Percentiles rank a stretch among this genome's conserved stretches.
Conservation (phyloP, 176 grass and related monocot species). For the Alloteropsis semialata region DNA sequence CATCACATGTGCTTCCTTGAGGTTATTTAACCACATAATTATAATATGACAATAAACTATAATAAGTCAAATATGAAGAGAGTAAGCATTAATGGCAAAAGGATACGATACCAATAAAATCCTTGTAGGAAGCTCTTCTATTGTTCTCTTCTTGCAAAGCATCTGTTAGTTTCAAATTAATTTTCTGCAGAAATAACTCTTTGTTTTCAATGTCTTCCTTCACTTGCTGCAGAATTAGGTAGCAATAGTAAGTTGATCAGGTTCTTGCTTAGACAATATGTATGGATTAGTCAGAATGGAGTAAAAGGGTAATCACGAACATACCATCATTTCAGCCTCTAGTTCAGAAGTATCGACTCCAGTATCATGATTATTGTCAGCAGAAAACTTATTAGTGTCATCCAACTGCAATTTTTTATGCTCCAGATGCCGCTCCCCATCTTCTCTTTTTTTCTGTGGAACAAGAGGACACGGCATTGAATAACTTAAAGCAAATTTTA, state of each 20-base stretch:
- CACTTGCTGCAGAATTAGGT: constrained; percentile 54
- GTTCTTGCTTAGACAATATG: constrained; percentile 15
- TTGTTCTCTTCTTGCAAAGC: constrained; percentile 47
- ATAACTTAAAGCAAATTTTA: neutral
- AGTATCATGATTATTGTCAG: constrained; percentile 42
- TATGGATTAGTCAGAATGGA: neutral
- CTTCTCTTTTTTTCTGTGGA: constrained; percentile 51
- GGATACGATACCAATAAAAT: constrained; percentile 50
- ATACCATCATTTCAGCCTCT: constrained; percentile 69
- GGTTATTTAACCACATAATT: neutral
- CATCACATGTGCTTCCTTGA: neutral
- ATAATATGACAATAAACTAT: neutral
- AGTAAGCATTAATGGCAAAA: neutral
- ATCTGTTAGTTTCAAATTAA: constrained; percentile 37
- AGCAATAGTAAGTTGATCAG: neutral
- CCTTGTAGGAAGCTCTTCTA: constrained; percentile 42
- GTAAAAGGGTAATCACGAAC: constrained; percentile 26
- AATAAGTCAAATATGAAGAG: neutral
- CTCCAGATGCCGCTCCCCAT: constrained; percentile 41
- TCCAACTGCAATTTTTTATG: constrained; percentile 53
- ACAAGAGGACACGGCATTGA: constrained; percentile 9
- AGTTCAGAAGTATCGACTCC: constrained; percentile 61
- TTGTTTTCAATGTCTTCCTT: constrained; percentile 43
- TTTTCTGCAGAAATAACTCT: constrained; percentile 68
- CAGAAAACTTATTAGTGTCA: constrained; percentile 55